A percentile compares a stretch with the other conserved stretches of the same genome.
phyloP scores from a whole-genome alignment of 805 yeast species.

The Blastobotrys terrestris region DNA sequence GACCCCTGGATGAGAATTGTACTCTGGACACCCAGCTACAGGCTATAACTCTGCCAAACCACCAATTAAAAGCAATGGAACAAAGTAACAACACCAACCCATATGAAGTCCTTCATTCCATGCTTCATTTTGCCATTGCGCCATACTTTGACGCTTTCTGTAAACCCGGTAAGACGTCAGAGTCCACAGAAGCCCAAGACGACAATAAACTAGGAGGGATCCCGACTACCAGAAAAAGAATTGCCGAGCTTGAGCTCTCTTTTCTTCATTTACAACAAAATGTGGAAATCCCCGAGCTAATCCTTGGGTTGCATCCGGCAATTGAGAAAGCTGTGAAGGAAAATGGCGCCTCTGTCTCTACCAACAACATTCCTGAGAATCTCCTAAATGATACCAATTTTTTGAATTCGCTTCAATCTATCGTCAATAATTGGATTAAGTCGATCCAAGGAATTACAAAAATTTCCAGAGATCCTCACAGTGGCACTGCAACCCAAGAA shows the following conservation, averaged over 20 bases:
- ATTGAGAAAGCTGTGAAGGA: conserved; percentile 35
- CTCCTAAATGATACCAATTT: conserved; percentile 45
- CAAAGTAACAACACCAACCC: conserved; percentile 18
- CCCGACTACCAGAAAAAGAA: conserved; percentile 49
- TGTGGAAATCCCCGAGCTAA: conserved; percentile 61
- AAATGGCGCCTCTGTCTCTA: conserved; percentile 14
- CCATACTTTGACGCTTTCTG: conserved; percentile 60
- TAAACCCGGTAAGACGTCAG: conserved; percentile 7
- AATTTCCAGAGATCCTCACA: conserved; percentile 45
- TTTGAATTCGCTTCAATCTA: conserved; percentile 62
- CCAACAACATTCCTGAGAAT: conserved; percentile 32
- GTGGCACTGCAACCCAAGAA: conserved; percentile 62
- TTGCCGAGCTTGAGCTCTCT: conserved; percentile 62
- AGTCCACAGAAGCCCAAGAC: conserved; percentile 1
- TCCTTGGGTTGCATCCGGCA: conserved; percentile 44
- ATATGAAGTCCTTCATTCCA: conserved; percentile 49
- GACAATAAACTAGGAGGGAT: conserved; percentile 28
- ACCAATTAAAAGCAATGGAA: conserved; percentile 5
- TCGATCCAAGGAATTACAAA: conserved; percentile 52
- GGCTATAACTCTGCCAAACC: conserved; percentile 32
- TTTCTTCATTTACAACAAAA: conserved; percentile 62
- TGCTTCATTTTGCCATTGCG: conserved; percentile 57
- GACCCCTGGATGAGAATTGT: conserved; percentile 10
- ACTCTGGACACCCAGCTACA: conserved; percentile 30
- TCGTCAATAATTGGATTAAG: conserved; percentile 70